Evolutionary conservation across 129 eudicot genomes (phyloP).

Genomic region (Centrapalus pauciflorus): DNA sequence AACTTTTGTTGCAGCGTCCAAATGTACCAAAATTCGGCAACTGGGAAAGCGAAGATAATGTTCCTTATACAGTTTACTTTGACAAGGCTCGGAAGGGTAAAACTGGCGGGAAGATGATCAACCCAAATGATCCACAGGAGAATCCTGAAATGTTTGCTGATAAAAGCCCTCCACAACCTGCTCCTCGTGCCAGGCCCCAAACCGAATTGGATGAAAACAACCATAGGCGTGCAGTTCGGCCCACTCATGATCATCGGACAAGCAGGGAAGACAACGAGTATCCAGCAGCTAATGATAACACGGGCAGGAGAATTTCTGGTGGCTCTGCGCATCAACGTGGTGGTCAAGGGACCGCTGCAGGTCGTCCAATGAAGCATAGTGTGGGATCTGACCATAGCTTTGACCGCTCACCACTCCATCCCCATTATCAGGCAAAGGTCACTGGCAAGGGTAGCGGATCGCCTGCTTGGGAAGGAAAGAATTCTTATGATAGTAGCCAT

Average conservation of each 20-base stretch:
- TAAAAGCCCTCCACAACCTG: slow-evolving; percentile 25
- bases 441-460: slow-evolving; percentile 43
- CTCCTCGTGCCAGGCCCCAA: slow-evolving; percentile 32
- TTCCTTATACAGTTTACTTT: slow-evolving; percentile 78
- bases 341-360: slow-evolving; percentile 48
- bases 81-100: slow-evolving; percentile 72
- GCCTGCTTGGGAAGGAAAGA: slow-evolving; percentile 58
- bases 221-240: slow-evolving; percentile 29
- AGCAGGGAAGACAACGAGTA: slow-evolving; percentile 54
- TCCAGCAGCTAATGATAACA: slow-evolving; percentile 37
- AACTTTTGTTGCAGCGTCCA: slow-evolving; percentile 41
- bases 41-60: slow-evolving; percentile 74
- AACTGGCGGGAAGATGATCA: slow-evolving; percentile 72
- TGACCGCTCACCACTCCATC: slow-evolving; percentile 79
- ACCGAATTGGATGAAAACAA: slow-evolving; percentile 36
- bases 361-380: slow-evolving; percentile 46
- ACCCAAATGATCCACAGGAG: slow-evolving; percentile 87
- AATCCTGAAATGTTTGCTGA: slow-evolving; percentile 62
- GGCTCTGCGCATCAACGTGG: slow-evolving; percentile 43
- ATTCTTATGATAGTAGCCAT: slow-evolving; percentile 59
- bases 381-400: slow-evolving; percentile 67
- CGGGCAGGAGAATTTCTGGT: slow-evolving; percentile 28
- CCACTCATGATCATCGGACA: slow-evolving; percentile 30
- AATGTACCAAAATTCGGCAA: slow-evolving; percentile 85
- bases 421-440: slow-evolving; percentile 51